Evolutionary conservation across 768 basidiomycete species (phyloP), one percentile per base, ranked within the genome.

Genomic region (Macrolepiota dolichaula): DNA sequence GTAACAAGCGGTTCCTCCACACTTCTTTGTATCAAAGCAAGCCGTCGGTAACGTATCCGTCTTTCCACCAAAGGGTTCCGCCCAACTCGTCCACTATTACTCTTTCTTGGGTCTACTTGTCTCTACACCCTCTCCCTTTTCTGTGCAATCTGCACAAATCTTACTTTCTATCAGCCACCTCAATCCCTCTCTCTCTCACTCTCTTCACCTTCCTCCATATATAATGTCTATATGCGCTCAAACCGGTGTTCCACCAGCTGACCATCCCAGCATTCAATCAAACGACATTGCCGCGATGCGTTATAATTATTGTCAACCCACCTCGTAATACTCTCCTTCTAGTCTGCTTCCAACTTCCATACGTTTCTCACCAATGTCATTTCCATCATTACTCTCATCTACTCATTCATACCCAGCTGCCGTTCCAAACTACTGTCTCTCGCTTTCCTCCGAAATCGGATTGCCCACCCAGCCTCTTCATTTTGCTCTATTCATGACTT

Each of bases 81-180:
- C 35, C 10, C 32, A 57, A 19, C 57, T 47, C 49, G 57, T 50
- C 35, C 51, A 19, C 12, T 24, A 38, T 2, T 15, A 40, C 52
- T 17, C 25, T 24, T 22, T 29, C 51, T 36, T 42, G 13, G 36
- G 37, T 51, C 25, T 58, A 54, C 37, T 38, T 40, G 35, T 54
- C 19, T 19, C 36, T 54, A 37, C 19, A 27, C 22, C 57, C n/a
- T 32, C 57, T 59, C 57, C 57, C 57, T 51, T 59, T 51, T 59
- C n/a, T 52, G 50, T 50, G 17, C n/a, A 40, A 42, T 59, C 57
- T 11, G 57, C n/a, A 38, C 5, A 52, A 25, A 24, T n/a, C 38
- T n/a, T 29, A 29, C 22, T 29, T 38, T 51, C 47, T 25, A 38
- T 51, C 9, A 24, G 36, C 57, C 57, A 59, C 37, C 19, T n/a